phyloP scores from a whole-genome alignment of 352 stramenopile genomes.

The Pythium apleroticum region DNA sequence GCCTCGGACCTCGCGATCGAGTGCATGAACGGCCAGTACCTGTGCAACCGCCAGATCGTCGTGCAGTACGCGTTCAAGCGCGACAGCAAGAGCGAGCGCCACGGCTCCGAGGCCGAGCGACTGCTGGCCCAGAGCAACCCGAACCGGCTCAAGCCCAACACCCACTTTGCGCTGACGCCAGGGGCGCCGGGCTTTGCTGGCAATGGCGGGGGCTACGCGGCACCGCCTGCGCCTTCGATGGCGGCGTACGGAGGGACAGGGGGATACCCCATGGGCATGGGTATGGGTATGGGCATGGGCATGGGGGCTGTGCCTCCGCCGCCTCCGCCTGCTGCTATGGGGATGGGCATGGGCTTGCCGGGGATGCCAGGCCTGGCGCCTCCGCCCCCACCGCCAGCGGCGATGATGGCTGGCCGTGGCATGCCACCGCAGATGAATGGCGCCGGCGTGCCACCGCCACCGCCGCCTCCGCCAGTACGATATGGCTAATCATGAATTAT shows the following conservation, averaged over 20 bases:
- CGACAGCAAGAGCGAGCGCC: slow-evolving; percentile 91
- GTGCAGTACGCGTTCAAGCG: slow-evolving; percentile 99
- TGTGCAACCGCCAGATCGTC: slow-evolving; percentile 97
- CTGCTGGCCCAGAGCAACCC: slow-evolving; percentile 83
- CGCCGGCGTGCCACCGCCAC: slow-evolving; percentile 27
- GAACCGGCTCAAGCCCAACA: slow-evolving; percentile 80
- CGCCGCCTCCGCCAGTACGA: slow-evolving; percentile 43
- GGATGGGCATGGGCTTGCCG: slow-evolving; percentile 35
- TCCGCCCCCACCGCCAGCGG: slow-evolving; percentile 34
- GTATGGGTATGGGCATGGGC: slow-evolving; percentile 6
- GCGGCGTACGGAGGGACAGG: slow-evolving; percentile 6
- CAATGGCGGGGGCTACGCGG: slow-evolving; percentile 6
- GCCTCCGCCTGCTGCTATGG: slow-evolving; percentile 32
- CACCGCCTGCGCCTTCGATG: slow-evolving; percentile 38
- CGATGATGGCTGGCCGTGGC: slow-evolving; percentile 24
- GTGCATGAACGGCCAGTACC: slow-evolving; percentile 99
- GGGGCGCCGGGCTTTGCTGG: slow-evolving; percentile 2
- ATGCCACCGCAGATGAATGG: slow-evolving; percentile 18
- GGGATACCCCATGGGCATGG: slow-evolving; percentile 2
- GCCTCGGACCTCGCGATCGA: slow-evolving; percentile 97
- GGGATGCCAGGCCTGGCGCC: slow-evolving; percentile 27
- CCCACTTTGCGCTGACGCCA: slow-evolving; percentile 58
- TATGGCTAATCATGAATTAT: slow-evolving; percentile 29
- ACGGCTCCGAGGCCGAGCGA: slow-evolving; percentile 90
- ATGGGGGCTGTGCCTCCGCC: slow-evolving; percentile 30